These are phyloP conservation scores for Malus sieversii DNA, from an alignment of 306 rosid genomes.

Conservation along the genomic window DNA sequence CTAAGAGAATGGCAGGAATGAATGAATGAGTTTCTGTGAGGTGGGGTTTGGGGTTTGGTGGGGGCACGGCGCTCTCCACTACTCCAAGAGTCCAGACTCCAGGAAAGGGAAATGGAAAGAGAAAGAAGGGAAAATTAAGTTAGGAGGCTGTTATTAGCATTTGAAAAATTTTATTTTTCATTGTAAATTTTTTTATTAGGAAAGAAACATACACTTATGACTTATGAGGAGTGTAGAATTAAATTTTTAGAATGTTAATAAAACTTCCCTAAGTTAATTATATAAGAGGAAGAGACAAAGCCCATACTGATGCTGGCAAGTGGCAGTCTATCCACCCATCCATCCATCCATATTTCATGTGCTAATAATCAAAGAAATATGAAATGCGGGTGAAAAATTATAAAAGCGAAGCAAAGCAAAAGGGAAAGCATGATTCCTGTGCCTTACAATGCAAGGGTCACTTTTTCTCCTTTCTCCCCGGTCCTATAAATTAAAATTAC, in stretches of 20 bases:
- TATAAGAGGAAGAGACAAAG: not conserved
- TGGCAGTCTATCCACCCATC: slow-evolving; percentile 41
- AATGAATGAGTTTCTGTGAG: not conserved
- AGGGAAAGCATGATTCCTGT: slow-evolving; percentile 36
- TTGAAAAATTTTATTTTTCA: no score
- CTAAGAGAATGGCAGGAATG: not conserved
- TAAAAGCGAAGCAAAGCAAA: slow-evolving; percentile 35
- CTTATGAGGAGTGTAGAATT: no score
- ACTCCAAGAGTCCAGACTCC: not conserved
- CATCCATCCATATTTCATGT: slow-evolving; percentile 53
- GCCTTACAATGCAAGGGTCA: slow-evolving; percentile 23
- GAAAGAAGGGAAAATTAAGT: slow-evolving; percentile 16
- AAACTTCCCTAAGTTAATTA: not conserved
- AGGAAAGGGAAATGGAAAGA: not conserved
- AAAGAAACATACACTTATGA: no score
- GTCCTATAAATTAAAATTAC: not conserved
- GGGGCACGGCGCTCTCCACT: not conserved
- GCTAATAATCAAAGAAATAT: not conserved
- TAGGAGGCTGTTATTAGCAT: no score
- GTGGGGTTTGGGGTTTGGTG: slow-evolving; percentile 3
- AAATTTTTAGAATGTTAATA: rapidly evolving
- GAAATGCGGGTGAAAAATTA: not conserved
- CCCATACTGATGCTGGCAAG: not conserved
- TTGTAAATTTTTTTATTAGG: no score
- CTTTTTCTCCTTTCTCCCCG: slow-evolving; percentile 3